Conservation (phyloP, 2,329 filamentous ascomycete species). For the Diaporthe batatas region DNA sequence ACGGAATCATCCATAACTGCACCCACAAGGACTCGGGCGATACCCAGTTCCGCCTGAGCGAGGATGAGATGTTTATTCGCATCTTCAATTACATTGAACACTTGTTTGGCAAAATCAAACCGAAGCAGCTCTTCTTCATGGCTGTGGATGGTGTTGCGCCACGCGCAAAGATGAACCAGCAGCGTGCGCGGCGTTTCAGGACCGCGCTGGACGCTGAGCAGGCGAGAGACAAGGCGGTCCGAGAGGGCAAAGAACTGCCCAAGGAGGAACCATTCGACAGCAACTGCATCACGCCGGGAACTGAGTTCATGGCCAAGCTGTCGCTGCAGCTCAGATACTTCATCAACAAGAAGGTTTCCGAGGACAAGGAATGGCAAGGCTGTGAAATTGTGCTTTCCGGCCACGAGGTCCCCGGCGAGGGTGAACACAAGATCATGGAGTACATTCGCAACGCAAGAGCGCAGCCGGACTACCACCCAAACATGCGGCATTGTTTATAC, state of each 20-base stretch:
- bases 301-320: conserved; percentile 97
- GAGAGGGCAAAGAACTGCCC: conserved; percentile 90
- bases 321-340: conserved; percentile 97
- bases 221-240: conserved; percentile 91
- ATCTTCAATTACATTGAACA: conserved; percentile 99
- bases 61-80: conserved; percentile 99
- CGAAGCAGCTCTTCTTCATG: conserved; percentile 99
- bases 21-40: conserved; percentile 97
- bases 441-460: conserved; percentile 98
- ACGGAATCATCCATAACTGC: conserved; percentile 99
- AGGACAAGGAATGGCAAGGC: conserved; percentile 97
- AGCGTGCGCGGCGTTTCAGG: conserved; percentile 93
- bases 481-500: conserved; percentile 96
- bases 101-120: conserved; percentile 98
- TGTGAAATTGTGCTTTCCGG: conserved; percentile 97
- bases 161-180: conserved; percentile 99
- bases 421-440: conserved; percentile 99
- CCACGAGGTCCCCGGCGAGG: conserved; percentile 97
- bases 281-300: conserved; percentile 98
- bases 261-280: conserved; percentile 98
- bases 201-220: conserved; percentile 92
- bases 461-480: conserved; percentile 91
- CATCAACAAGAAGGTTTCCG: conserved; percentile 97
- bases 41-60: conserved; percentile 90
- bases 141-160: conserved; percentile 98